Evolutionary conservation across 2,329 filamentous ascomycete species (phyloP).

Genomic region (Laburnicola sp.): DNA sequence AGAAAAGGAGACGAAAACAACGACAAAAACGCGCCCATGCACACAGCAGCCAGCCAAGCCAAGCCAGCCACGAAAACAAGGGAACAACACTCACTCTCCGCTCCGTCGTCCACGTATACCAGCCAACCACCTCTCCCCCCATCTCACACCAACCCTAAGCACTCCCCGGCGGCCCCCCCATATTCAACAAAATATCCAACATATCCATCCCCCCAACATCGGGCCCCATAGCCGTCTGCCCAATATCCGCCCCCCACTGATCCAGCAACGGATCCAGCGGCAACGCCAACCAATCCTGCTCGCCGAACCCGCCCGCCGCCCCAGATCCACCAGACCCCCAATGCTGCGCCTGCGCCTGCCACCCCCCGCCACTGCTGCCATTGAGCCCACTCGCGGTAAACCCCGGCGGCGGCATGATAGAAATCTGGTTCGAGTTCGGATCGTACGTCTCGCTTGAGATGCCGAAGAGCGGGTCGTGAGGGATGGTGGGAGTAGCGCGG

Average conservation of each 20-base stretch:
- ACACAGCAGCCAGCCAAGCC: no score
- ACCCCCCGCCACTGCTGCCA: constrained; percentile 16
- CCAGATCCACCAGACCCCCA: constrained; percentile 18
- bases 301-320: constrained; percentile 23
- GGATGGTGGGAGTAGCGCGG: constrained; percentile 37
- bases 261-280: constrained; percentile 64
- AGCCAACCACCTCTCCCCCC: no score
- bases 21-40: no score
- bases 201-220: constrained; percentile 64
- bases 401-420: constrained; percentile 54
- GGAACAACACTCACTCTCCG: no score
- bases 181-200: constrained; percentile 52
- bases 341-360: neutral
- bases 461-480: constrained; percentile 45
- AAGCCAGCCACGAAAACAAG: no score
- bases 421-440: constrained; percentile 46
- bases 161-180: constrained; percentile 29
- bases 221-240: constrained; percentile 60
- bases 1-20: no score
- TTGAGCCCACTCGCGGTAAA: constrained; percentile 31
- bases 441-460: constrained; percentile 52
- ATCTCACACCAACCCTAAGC: neutral
- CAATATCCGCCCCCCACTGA: constrained; percentile 61
- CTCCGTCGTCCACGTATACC: no score
- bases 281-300: constrained; percentile 64